These are phyloP conservation scores for Eutypella sp. DNA, from an alignment of 2,329 filamentous ascomycete species.

Conservation along the genomic window DNA sequence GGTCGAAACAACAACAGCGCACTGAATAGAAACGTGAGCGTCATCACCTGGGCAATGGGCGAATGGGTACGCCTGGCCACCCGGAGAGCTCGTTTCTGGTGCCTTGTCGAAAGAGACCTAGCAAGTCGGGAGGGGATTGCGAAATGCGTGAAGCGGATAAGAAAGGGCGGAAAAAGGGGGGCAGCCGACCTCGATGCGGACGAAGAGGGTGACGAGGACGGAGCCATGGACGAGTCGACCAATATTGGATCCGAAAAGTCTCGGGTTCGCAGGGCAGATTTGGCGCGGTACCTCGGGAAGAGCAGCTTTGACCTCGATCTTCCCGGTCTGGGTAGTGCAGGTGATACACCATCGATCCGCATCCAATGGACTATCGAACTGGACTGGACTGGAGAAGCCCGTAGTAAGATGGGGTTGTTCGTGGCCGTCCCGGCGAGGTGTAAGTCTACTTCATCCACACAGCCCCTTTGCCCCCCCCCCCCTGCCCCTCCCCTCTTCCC, in stretches of 20 bases:
- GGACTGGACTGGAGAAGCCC: conserved; percentile 69
- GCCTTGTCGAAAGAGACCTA: conserved; percentile 45
- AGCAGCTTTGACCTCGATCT: conserved; percentile 43
- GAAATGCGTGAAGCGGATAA: conserved; percentile 26
- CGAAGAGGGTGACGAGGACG: conserved; percentile 15
- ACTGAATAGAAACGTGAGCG: conserved; percentile 51
- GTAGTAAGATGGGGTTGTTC: conserved; percentile 50
- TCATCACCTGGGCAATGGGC: conserved; percentile 62
- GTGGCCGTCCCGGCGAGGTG: conserved; percentile 57
- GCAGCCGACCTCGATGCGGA: conserved; percentile 9
- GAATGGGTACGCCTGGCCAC: conserved; percentile 61
- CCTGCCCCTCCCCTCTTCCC: too few relatives aligned
- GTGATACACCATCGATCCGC: conserved; percentile 39
- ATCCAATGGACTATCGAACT: conserved; percentile 61
- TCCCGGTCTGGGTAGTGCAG: conserved; percentile 26
- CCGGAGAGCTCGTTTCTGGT: conserved; percentile 60
- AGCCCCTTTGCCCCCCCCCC: not conserved
- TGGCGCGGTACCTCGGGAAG: conserved; percentile 51
- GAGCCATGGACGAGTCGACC: conserved; percentile 14
- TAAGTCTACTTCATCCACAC: conserved; percentile 39
- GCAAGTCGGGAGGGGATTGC: conserved; percentile 27
- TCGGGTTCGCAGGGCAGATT: conserved; percentile 32
- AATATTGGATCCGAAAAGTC: conserved; percentile 13
- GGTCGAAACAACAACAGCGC: conserved; percentile 36
- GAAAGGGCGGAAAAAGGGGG: conserved; percentile 19